Evolutionary conservation across 1,284 basidiomycete species (phyloP), one percentile per base, ranked within the genome.

Genomic region (Fomitopsis pinicola): DNA sequence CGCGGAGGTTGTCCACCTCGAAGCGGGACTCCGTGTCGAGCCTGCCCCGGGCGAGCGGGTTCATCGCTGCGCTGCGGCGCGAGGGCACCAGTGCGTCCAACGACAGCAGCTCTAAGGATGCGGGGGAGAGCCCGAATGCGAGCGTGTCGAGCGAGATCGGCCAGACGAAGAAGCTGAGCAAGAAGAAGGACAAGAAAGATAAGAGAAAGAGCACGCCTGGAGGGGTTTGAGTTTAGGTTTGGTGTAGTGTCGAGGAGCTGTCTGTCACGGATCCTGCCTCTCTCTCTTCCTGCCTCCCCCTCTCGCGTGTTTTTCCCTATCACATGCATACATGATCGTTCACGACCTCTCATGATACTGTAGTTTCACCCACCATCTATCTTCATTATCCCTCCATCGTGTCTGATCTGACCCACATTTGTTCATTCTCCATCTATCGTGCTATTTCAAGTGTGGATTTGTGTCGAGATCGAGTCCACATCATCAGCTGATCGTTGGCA

Each of bases 1-100:
- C 90, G 19, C 78, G 89, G 59, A 80, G 85, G 63, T 86, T 92
- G 60, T 91, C 90, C 14, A 84, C 83, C 0, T 82, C 84, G 1
- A 80, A 82, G 50, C 82, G 86, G 48, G 83, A 85, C 38, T 84
- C 80, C 19, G 73, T 77, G 26, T 81, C 87, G 62, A 82, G 85
- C 8, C 82, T 88, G 61, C 82, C 86, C 9, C 81, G 87, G 61
- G 78, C 71, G 30, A 64, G 68, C 42, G 67, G 69, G 56, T 67
- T 73, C 57, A 68, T 71, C 28, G 66, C 71, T 10, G 68, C 66
- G 40, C 62, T 74, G 61, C 73, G 68, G 66, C 72, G 72, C 50
- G 71, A 70, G 63, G 62, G 64, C 59, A 72, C 71, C 57, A 60
- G 65, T 36, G 59, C 55, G 30, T 71, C 66, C 62, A 69, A 69